These are phyloP conservation scores for Tylopilus rubrobrunneus DNA, from an alignment of 768 basidiomycete genomes.

Conservation along the genomic window DNA sequence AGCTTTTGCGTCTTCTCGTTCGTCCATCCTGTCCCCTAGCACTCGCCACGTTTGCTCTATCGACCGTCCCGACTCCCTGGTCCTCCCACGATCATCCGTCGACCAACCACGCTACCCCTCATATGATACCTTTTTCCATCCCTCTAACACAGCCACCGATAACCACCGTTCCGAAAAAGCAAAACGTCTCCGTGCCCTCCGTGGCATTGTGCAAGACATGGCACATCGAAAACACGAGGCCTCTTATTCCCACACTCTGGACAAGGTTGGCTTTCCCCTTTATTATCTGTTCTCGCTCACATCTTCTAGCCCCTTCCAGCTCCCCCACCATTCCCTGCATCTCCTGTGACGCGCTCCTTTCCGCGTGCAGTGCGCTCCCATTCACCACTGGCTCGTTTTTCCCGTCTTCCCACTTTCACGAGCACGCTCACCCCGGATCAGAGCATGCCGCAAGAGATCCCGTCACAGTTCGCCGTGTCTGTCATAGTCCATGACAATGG, in stretches of 20 bases:
- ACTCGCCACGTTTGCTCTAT: conserved; percentile 20
- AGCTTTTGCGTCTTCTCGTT: conserved; percentile 16
- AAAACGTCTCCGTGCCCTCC: conserved; percentile 33
- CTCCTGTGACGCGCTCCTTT: conserved; percentile 17
- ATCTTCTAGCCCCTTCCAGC: conserved; percentile 16
- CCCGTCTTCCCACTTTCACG: conserved; percentile 19
- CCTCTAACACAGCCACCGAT: conserved; percentile 1
- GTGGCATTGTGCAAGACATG: conserved; percentile 37
- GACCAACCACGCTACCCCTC: too few relatives aligned
- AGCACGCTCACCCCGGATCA: conserved; percentile 20
- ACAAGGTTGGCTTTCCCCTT: conserved; percentile 8
- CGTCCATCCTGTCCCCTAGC: not conserved
- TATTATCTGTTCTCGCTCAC: not conserved
- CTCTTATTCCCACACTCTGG: not conserved
- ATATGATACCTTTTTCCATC: too few relatives aligned
- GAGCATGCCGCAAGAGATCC: conserved; percentile 24
- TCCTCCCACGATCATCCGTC: conserved; percentile 20
- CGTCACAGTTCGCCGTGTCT: conserved; percentile 25
- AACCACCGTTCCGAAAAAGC: conserved; percentile 19
- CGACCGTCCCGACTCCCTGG: conserved; percentile 30
- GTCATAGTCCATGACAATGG: conserved; percentile 27
- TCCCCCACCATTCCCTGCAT: conserved; percentile 25
- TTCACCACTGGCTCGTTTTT: conserved; percentile 29
- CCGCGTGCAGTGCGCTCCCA: conserved; percentile 26
- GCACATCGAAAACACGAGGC: conserved; percentile 18